Conservation (phyloP, 768 basidiomycete genomes). For the Lactarius akahatsu region DNA sequence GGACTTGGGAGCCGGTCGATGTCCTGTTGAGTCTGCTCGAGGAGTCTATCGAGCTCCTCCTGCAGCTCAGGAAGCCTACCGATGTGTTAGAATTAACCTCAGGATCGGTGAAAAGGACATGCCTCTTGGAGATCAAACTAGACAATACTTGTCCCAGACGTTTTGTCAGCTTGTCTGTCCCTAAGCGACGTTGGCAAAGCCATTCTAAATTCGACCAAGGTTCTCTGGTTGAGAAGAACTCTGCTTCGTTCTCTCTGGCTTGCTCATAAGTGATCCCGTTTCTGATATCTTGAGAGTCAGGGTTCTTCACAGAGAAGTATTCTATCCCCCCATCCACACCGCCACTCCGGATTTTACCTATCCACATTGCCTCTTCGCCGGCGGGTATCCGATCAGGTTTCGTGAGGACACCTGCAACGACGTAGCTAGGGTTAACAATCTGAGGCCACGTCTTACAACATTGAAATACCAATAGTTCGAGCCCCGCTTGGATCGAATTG, state of each 20-base stretch:
- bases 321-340: constrained; percentile 5
- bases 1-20: constrained; percentile 43
- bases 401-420: constrained; percentile 21
- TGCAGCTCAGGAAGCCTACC: constrained; percentile 62
- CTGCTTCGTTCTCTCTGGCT: constrained; percentile 18
- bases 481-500: constrained; percentile 57
- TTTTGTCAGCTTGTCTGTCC: constrained; percentile 25
- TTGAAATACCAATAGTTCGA: constrained; percentile 63
- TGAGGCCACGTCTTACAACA: not conserved
- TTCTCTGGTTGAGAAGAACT: constrained; percentile 13
- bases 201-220: constrained; percentile 25
- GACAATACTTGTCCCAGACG: constrained; percentile 21
- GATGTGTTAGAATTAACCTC: not conserved
- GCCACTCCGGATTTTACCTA: constrained; percentile 13
- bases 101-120: not conserved
- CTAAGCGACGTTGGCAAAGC: constrained; percentile 20
- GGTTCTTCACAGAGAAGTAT: constrained; percentile 29
- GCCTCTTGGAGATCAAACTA: constrained; percentile 24
- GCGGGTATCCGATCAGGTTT: constrained; percentile 26
- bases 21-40: constrained; percentile 38
- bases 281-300: constrained; percentile 22
- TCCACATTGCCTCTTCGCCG: constrained; percentile 24
- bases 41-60: constrained; percentile 48
- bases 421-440: not conserved
- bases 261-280: constrained; percentile 25